Evolutionary conservation across 1,284 basidiomycete genomes (phyloP), one percentile per base, ranked within the genome.

Genomic region (Trichosporon coremiiforme): DNA sequence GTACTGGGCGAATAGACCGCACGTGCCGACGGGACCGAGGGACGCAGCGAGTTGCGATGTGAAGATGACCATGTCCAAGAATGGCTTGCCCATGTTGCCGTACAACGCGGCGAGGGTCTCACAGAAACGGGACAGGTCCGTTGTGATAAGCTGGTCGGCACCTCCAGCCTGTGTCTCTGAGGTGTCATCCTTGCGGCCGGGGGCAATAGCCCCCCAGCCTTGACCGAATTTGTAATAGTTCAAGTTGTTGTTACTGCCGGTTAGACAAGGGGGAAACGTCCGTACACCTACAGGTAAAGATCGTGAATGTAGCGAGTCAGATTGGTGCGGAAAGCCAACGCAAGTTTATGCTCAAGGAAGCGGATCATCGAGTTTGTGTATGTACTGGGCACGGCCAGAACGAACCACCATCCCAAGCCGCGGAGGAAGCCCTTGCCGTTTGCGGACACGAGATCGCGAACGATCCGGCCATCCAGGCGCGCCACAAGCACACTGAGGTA

Each of bases 301-400:
- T 98, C 95, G 79, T 96, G 92, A 0, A 92, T 90, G 81, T 98
- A 98, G 55, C 94, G 89, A 0, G 94, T 95, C 38, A 99, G 86
- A 9, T 93, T 89, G 0, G 93, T 95, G 60, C 95, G 87, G 78
- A 98, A 88, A 5, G 90, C 87, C 13, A 97, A 87, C 0, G 94
- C 89, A 2, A 99, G 87, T 75, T 93, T 93, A n/a, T 91, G 89
- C 84, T 98, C 95, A 0, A 98, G 86, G 81, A 93, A 93, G 22
- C 91, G 90, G 71, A 97, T 92, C 93, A 98, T 95, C 1, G 93
- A 90, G 80, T 99, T 98, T 0, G 95, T 98, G 80, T 95, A 96
- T 20, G 94, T 95, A 77, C 92, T 94, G 0, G 96, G 95, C 31
- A 98, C 86, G 0, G 94, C 93, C 7, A 99, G 87, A 6, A 89